phyloP scores from a whole-genome alignment of 176 grass and related monocot species.

The Aegilops tauschii region DNA sequence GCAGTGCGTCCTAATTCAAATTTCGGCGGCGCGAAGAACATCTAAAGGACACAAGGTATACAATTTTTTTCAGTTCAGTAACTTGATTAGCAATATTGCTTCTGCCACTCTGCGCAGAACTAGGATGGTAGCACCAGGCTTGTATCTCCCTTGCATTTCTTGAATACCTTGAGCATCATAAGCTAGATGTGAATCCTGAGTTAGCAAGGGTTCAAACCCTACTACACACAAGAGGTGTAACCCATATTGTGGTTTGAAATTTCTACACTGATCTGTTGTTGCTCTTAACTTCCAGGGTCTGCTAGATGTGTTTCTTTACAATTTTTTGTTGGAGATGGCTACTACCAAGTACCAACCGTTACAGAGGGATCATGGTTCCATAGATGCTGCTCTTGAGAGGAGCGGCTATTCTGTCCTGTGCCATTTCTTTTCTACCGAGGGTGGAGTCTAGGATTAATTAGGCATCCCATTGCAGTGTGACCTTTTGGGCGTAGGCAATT shows the following conservation, averaged over 20 bases:
- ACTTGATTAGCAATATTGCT: constrained; percentile 1
- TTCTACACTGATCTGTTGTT: not conserved
- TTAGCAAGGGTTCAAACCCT: not conserved
- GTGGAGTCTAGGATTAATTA: not conserved
- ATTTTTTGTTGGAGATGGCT: not conserved
- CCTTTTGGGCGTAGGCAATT: not conserved
- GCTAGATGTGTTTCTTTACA: not conserved
- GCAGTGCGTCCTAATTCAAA: constrained; percentile 50
- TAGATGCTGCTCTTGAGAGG: not conserved
- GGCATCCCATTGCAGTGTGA: not conserved
- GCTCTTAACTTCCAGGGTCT: constrained; percentile 23
- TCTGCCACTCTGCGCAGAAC: not conserved
- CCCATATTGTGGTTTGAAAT: not conserved
- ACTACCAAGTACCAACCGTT: constrained; percentile 10
- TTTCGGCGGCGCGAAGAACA: constrained; percentile 65
- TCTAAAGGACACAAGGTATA: constrained; percentile 43
- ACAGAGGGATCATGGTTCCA: not conserved
- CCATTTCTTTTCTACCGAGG: constrained; percentile 10
- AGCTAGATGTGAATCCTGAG: not conserved
- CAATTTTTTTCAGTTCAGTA: not conserved
- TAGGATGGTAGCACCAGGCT: constrained; percentile 6
- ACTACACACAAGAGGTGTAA: not conserved
- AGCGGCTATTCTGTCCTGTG: not conserved
- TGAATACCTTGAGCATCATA: constrained; percentile 14
- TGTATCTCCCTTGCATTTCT: constrained; percentile 8